These are phyloP conservation scores for Phaeoacremonium minimum DNA, from an alignment of 2,329 filamentous ascomycete genomes.

Conservation along the genomic window DNA sequence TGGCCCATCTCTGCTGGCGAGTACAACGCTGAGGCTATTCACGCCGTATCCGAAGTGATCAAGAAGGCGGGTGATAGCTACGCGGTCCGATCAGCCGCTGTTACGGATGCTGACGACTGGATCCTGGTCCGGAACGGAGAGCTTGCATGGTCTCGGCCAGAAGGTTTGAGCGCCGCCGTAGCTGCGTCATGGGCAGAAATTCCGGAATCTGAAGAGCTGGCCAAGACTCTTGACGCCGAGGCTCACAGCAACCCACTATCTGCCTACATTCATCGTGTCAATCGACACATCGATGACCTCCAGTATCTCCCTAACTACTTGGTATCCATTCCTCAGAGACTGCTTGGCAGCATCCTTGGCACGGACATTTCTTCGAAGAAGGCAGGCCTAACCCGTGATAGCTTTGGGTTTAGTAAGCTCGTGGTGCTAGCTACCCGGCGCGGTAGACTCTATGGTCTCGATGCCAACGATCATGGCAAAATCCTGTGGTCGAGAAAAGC, in stretches of 20 bases:
- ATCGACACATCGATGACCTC: conserved; percentile 75
- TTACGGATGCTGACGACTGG: conserved; percentile 71
- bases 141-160: conserved; percentile 72
- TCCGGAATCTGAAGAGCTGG: conserved; percentile 68
- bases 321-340: conserved; percentile 60
- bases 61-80: conserved; percentile 63
- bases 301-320: conserved; percentile 72
- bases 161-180: conserved; percentile 75
- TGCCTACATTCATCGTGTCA: conserved; percentile 86
- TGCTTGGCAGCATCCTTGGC: conserved; percentile 62
- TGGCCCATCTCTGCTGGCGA: conserved; percentile 57
- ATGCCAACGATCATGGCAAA: conserved; percentile 68
- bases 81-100: conserved; percentile 72
- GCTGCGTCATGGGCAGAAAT: conserved; percentile 79
- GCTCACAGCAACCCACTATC: conserved; percentile 73
- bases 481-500: conserved; percentile 73
- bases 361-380: conserved; percentile 40
- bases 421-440: conserved; percentile 75
- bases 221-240: conserved; percentile 78
- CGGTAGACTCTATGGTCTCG: conserved; percentile 75
- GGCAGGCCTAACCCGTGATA: conserved; percentile 57
- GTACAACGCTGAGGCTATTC: conserved; percentile 45
- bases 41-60: conserved; percentile 79
- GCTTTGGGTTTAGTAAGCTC: conserved; percentile 86
- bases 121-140: conserved; percentile 78